Base-by-base conservation (phyloP, 371 early-diverging fungal species). In the Apophysomyces trapeziformis region DNA sequence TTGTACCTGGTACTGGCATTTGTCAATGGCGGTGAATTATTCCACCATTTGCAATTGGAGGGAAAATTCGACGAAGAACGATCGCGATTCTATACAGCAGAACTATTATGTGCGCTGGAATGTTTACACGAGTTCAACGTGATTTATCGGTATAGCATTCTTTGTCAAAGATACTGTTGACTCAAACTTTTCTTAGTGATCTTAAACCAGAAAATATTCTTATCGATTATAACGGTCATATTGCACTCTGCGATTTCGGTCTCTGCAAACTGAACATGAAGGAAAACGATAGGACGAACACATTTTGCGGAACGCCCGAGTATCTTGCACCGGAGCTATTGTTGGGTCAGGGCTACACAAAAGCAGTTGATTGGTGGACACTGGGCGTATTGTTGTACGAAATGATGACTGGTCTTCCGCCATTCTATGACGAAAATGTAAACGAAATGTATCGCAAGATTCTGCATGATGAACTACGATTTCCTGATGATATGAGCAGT, bases 281-380 rank as follows among this genome's bases (percentile, higher is more conserved):
- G 16, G 96, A 96, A 64, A 93, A 94, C 66, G 89, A 92, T 50
- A 89, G 89, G 9, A 99, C 99, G 46, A 93, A 90, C 73, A 99
- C 99, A 0, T 96, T 99, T 79, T 99, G 98, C 76, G 99, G 99
- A 38, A 99, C 99, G 26, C 99, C 99, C 11, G 99, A 99, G 77
- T 99, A 96, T 76, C 92, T 99, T 74, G 99, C 99, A 7, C 99
- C 99, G 4, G 99, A 99, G 74, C 73, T 99, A 38, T 78, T 99
- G 26, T 69, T 91, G 32, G 95, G 94, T 37, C 88, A 96, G 65
- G 96, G 96, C 57, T 99, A 99, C 83, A 96, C 96, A 16, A 95
- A 93, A 74, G 82, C 87, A 2, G 97, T 96, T 5, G 99, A 99
- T 78, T 96, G 98, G 96, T 99, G 99, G 99, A 94, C 68, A 7